phyloP scores from a whole-genome alignment of 352 stramenopile genomes.

The Phytophthora pini region DNA sequence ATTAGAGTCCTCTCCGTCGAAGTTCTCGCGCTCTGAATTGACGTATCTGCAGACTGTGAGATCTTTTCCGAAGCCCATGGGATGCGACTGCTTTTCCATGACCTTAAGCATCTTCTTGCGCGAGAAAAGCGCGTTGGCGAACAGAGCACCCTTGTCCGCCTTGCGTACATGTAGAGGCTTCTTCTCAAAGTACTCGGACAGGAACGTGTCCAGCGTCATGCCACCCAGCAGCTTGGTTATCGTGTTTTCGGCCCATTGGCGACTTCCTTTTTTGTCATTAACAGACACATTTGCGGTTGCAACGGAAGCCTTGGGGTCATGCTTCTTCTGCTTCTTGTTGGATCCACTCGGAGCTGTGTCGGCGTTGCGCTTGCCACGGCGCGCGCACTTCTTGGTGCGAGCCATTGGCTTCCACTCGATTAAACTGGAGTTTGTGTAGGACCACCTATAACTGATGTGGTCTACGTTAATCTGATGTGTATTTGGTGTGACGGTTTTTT shows the following conservation, averaged over 20 bases:
- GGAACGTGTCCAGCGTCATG: constrained; percentile 68
- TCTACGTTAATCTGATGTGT: constrained; percentile 11
- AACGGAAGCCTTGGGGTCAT: constrained; percentile 6
- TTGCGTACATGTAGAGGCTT: constrained; percentile 78
- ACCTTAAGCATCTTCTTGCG: constrained; percentile 73
- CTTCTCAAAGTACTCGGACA: constrained; percentile 85
- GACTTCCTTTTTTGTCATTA: constrained; percentile 22
- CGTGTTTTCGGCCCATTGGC: constrained; percentile 36
- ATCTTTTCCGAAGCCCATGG: constrained; percentile 65
- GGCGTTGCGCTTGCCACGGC: constrained; percentile 48
- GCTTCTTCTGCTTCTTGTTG: constrained; percentile 56
- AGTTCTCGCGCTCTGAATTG: constrained; percentile 71
- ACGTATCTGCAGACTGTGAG: constrained; percentile 84
- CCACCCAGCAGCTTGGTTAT: constrained; percentile 66
- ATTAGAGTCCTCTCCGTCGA: constrained; percentile 61
- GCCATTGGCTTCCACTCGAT: constrained; percentile 45
- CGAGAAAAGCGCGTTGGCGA: constrained; percentile 66
- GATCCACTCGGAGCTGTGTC: constrained; percentile 16
- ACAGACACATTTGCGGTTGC: constrained; percentile 1
- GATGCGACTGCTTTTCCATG: constrained; percentile 51
- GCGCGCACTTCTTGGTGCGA: constrained; percentile 53
- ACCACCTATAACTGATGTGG: neutral
- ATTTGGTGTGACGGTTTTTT: constrained; percentile 18
- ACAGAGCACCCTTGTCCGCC: constrained; percentile 61
- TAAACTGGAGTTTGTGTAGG: constrained; percentile 4